Evolutionary conservation across 1,284 basidiomycete genomes (phyloP).

Genomic region (Rhodofomes roseus): DNA sequence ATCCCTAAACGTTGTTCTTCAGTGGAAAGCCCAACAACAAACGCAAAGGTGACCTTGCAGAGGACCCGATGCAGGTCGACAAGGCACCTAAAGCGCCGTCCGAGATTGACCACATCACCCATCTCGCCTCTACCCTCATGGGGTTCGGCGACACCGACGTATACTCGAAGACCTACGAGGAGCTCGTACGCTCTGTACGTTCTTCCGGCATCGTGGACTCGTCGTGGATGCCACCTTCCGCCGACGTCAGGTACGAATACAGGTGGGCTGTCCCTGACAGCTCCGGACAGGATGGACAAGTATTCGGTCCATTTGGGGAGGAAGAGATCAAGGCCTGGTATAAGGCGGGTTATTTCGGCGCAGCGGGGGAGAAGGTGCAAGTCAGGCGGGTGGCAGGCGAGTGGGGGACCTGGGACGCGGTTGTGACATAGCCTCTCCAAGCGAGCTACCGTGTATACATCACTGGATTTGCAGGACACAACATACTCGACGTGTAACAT

Average conservation of each 20-base stretch:
- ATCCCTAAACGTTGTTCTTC: background rate
- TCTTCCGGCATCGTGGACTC: conserved; percentile 63
- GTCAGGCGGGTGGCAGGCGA: conserved; percentile 58
- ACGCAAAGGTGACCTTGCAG: conserved; percentile 30
- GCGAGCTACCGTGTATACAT: background rate
- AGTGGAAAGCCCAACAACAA: conserved; percentile 28
- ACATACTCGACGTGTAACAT: conserved; percentile 20
- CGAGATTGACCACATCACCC: conserved; percentile 75
- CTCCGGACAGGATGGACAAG: conserved; percentile 42
- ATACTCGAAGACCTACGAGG: conserved; percentile 81
- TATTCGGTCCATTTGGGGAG: conserved; percentile 75
- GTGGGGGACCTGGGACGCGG: conserved; percentile 72
- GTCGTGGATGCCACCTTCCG: conserved; percentile 75
- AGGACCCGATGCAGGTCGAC: conserved; percentile 46
- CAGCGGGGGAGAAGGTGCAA: conserved; percentile 67
- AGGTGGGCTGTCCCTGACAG: conserved; percentile 62
- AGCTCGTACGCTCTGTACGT: conserved; percentile 72
- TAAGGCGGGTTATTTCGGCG: conserved; percentile 74
- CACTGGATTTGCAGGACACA: background rate
- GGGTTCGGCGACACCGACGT: conserved; percentile 79
- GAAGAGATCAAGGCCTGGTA: conserved; percentile 75
- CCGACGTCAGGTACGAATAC: conserved; percentile 73
- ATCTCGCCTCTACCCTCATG: conserved; percentile 80
- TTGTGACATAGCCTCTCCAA: conserved; percentile 38
- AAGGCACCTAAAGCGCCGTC: conserved; percentile 35